Evolutionary conservation across 2,329 filamentous ascomycete species (phyloP).

Genomic region (Cryphonectria nitschkei): DNA sequence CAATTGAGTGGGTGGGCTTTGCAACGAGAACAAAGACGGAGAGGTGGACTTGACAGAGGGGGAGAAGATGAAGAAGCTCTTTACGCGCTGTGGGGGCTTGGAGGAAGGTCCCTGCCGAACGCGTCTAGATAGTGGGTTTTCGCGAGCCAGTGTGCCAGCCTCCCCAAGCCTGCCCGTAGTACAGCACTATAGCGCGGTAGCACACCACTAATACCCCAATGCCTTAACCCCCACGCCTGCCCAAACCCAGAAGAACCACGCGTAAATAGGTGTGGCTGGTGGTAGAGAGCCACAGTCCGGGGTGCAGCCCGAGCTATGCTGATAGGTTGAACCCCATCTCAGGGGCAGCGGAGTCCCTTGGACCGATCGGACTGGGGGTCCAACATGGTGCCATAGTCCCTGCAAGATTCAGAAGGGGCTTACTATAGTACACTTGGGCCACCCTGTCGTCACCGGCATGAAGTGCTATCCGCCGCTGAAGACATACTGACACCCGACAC

Average conservation of each 20-base stretch:
- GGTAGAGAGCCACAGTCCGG: conserved; percentile 3
- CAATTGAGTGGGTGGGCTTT: neutral
- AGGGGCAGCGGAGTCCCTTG: neutral
- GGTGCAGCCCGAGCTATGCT: neutral
- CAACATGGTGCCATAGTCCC: too few species aligned
- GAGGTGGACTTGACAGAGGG: neutral
- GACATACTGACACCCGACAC: neutral
- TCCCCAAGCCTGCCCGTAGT: neutral
- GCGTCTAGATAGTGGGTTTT: conserved; percentile 3
- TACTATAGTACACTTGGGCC: neutral
- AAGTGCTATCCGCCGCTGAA: conserved; percentile 3
- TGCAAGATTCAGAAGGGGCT: neutral
- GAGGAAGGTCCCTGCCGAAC: neutral
- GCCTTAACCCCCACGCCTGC: neutral
- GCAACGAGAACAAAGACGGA: neutral
- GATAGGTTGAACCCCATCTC: neutral
- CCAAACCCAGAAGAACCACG: neutral
- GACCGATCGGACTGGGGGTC: neutral
- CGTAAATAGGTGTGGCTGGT: conserved; percentile 11
- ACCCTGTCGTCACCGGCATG: conserved; percentile 7
- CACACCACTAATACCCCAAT: neutral
- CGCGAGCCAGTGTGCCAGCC: neutral
- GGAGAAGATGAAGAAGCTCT: neutral
- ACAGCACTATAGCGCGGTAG: neutral
- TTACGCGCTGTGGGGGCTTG: conserved; percentile 12